These are phyloP conservation scores for Lenzites betulinus DNA, from an alignment of 768 basidiomycete genomes.

Conservation along the genomic window DNA sequence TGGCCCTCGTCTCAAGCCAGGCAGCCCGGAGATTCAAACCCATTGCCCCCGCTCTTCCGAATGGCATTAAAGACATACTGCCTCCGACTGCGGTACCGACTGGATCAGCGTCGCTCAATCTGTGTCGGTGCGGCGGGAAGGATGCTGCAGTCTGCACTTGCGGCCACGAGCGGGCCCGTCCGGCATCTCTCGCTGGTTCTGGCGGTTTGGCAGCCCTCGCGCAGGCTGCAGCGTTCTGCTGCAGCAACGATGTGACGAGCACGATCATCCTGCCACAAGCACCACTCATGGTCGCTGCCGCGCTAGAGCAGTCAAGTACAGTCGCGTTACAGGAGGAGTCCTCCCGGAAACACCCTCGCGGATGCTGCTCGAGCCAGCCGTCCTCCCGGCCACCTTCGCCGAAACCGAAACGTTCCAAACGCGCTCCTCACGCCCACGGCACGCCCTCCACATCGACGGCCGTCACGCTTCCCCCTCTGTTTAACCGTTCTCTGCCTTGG, in stretches of 20 bases:
- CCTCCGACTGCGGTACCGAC: constrained; percentile 13
- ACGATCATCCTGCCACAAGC: background rate
- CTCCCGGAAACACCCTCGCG: constrained; percentile 15
- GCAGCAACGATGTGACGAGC: constrained; percentile 12
- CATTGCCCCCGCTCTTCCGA: constrained; percentile 69
- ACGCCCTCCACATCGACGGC: background rate
- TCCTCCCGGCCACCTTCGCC: constrained; percentile 11
- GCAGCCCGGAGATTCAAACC: constrained; percentile 70
- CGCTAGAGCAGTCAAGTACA: background rate
- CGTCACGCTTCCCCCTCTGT: background rate
- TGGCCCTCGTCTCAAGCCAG: background rate
- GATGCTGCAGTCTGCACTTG: constrained; percentile 18
- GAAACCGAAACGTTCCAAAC: constrained; percentile 18
- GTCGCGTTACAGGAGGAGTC: background rate
- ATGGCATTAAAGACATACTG: constrained; percentile 63
- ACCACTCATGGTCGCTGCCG: background rate
- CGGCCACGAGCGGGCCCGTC: constrained; percentile 11
- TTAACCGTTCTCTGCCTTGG: background rate
- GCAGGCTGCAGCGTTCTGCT: constrained; percentile 35
- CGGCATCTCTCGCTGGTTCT: constrained; percentile 18
- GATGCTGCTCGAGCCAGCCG: constrained; percentile 9
- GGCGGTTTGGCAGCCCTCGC: constrained; percentile 39
- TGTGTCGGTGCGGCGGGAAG: constrained; percentile 20
- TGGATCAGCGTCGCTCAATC: background rate
- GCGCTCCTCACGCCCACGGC: background rate